A percentile compares a stretch with the other conserved stretches of the same genome.
Evolutionary conservation across 164 flowering plant species (phyloP).

Genomic region (Vitis vinifera): ASM3070453v1 NC_081805.1:4431501-4432000

Average conservation of each 20-base stretch:
- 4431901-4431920: background rate
- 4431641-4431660: background rate
- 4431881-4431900: background rate
- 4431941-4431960: background rate
- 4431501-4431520: background rate
- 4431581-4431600: background rate
- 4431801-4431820: background rate
- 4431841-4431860: background rate
- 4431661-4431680: background rate
- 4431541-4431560: background rate
- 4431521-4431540: background rate
- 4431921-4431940: background rate
- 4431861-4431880: background rate
- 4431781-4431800: background rate
- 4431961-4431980: background rate
- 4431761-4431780: background rate
- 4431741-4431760: background rate
- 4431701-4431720: too few species aligned
- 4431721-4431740: background rate
- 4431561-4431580: too few species aligned
- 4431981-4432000: too few species aligned
- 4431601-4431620: too few species aligned
- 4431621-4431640: background rate
- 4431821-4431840: background rate
- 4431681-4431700: too few species aligned